These are phyloP conservation scores for Colletotrichum agaves DNA, from an alignment of 2,329 filamentous ascomycete species.

Conservation along the genomic window DNA sequence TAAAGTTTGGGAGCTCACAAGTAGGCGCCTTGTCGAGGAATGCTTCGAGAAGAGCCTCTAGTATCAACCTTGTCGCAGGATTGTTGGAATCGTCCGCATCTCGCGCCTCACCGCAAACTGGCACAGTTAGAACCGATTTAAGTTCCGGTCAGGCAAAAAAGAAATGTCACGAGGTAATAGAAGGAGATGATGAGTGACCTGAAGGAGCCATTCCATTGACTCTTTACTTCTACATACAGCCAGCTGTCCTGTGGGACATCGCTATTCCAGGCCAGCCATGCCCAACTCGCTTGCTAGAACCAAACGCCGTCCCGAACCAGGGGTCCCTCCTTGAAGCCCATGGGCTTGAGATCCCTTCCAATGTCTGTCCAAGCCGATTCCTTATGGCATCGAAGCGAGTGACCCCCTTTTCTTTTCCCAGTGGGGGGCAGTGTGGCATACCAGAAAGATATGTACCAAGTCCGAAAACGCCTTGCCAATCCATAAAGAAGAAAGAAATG, in stretches of 20 bases:
- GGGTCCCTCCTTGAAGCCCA: conserved; percentile 11
- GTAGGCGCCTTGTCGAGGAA: neutral
- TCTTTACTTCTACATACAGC: conserved; percentile 34
- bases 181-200: neutral
- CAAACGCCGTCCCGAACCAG: conserved; percentile 28
- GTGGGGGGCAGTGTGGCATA: conserved; percentile 16
- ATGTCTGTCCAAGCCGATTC: conserved; percentile 30
- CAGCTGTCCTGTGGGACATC: conserved; percentile 28
- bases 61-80: neutral
- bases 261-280: conserved; percentile 31
- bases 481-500: neutral
- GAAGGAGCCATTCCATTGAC: conserved; percentile 28
- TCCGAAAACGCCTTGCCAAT: conserved; percentile 28
- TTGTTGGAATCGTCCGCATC: neutral
- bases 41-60: conserved; percentile 13
- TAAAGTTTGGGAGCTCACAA: conserved; percentile 1
- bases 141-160: too few relatives aligned
- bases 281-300: conserved; percentile 27
- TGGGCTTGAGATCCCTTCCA: conserved; percentile 21
- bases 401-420: conserved; percentile 13
- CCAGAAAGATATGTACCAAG: conserved; percentile 4
- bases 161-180: neutral
- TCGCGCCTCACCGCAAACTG: neutral
- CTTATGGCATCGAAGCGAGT: conserved; percentile 29
- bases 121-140: neutral